Base-by-base conservation (phyloP, 371 early-diverging fungal species). In the Fennellomyces sp. region DNA sequence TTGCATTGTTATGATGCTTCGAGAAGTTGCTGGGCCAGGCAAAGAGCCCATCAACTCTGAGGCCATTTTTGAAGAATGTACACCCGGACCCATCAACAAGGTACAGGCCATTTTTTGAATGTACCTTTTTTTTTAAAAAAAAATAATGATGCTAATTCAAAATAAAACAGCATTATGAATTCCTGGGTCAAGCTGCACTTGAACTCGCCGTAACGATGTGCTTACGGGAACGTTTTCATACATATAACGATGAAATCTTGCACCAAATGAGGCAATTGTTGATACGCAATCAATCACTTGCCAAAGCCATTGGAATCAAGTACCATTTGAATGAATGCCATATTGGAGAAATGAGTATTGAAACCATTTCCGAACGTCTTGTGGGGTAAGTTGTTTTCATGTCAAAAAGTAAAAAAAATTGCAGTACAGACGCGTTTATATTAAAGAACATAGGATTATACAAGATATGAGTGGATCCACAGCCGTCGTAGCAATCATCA, bases 161-260 rank as follows among this genome's bases (percentile, higher is more conserved):
- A 42, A 42, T 2, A 45, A 17, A 17, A 4, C 4, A 54, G 55
- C 55, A 54, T 26, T 54, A 54, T 28, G 55, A 54, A 25, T 39
- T 54, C 27, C 19, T 54, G 17, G 55, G 55, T 2, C 36, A 39
- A 39, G 39, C 26, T 13, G 36, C 38, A 15, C 38, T 54, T 26
- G 12, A 54, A 3, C 35, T 26, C 28, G 55, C 39, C 5, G 5
- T 54, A 2, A 23, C 38, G 8, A n/a, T 12, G 26, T n/a, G 8
- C 26, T n/a, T 31, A 17, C 35, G 26, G 23, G 8, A 39, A 2
- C 39, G 26, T 5, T 36, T 54, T n/a, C 27, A n/a, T 11, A 12
- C 5, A 5, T 54, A 35, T 25, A 21, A 26, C 6, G 27, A 11
- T 17, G 55, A 54, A 0, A 38, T 54, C 13, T 26, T 54, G 0